Evolutionary conservation across 352 stramenopile genomes (phyloP).

Genomic region (Pythium phragmiticola): DNA sequence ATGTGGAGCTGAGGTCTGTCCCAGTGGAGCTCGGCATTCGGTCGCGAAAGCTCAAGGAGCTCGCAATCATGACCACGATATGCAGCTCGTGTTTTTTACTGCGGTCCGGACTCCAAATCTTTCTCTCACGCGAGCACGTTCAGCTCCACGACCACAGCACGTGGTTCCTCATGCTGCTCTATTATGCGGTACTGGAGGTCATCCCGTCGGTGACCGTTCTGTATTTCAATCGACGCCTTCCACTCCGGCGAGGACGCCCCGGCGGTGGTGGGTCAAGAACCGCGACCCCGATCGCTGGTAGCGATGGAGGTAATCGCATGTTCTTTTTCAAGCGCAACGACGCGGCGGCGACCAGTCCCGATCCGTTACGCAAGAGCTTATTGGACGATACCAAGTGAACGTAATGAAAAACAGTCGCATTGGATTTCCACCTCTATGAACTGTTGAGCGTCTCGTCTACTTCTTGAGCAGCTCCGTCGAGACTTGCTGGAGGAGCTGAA

Average conservation of each 20-base stretch:
- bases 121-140: conserved; percentile 61
- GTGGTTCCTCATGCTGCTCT: conserved; percentile 79
- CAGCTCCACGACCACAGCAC: conserved; percentile 76
- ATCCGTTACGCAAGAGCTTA: conserved; percentile 47
- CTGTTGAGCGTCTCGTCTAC: conserved; percentile 7
- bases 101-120: conserved; percentile 67
- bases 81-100: conserved; percentile 83
- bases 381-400: conserved; percentile 30
- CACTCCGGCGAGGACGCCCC: conserved; percentile 36
- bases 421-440: background rate
- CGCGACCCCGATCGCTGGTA: conserved; percentile 39
- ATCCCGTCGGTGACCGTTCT: conserved; percentile 72
- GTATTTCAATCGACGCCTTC: conserved; percentile 84
- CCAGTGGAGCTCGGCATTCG: conserved; percentile 80
- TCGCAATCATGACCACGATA: conserved; percentile 78
- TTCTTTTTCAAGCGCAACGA: conserved; percentile 53
- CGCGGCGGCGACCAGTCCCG: background rate
- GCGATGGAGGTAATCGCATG: conserved; percentile 27
- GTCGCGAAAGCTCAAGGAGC: conserved; percentile 82
- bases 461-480: conserved; percentile 38
- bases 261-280: conserved; percentile 31
- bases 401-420: background rate
- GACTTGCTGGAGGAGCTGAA: conserved; percentile 78
- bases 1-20: conserved; percentile 80
- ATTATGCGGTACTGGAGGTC: conserved; percentile 82